Evolutionary conservation across 1,139 yeast species (phyloP).

Genomic region (Blastobotrys illinoisensis): DNA sequence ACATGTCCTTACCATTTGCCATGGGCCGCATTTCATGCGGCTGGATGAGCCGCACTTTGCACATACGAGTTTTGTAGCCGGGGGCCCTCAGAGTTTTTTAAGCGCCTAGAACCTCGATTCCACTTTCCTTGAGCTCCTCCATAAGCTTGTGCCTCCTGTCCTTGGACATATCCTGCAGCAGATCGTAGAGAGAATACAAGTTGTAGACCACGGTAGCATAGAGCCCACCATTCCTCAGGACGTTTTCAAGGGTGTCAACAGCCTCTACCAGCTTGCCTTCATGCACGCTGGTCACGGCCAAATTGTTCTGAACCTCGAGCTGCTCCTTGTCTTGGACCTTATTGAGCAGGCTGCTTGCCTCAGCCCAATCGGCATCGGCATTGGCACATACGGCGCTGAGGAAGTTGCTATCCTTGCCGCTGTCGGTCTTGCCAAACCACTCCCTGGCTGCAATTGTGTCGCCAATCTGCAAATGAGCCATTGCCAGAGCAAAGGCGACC

Average conservation of each 20-base stretch:
- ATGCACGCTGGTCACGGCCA: conserved; percentile 26
- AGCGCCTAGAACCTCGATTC: conserved; percentile 10
- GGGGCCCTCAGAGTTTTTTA: conserved; percentile 1
- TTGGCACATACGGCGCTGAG: conserved; percentile 23
- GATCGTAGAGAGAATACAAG: conserved; percentile 27
- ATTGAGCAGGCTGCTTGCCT: conserved; percentile 16
- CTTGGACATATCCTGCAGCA: conserved; percentile 22
- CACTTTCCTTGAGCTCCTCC: conserved; percentile 1
- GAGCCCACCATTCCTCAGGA: conserved; percentile 19
- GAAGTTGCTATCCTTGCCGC: conserved; percentile 12
- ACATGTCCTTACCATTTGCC: neutral
- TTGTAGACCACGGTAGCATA: conserved; percentile 23
- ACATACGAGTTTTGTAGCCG: no score
- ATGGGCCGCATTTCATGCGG: neutral
- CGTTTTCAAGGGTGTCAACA: conserved; percentile 35
- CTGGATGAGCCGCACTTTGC: neutral
- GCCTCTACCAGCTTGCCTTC: conserved; percentile 42
- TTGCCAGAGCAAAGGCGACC: conserved; percentile 21
- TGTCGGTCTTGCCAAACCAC: conserved; percentile 24
- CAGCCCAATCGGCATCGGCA: conserved; percentile 28
- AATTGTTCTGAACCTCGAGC: conserved; percentile 17
- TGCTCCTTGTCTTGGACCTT: conserved; percentile 1
- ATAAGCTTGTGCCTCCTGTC: conserved; percentile 6
- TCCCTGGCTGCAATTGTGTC: conserved; percentile 28
- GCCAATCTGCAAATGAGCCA: conserved; percentile 27